Evolutionary conservation across 305 asterid genomes (phyloP), one percentile per base, ranked within the genome.

Genomic region (Fraxinus baroniana): DNA sequence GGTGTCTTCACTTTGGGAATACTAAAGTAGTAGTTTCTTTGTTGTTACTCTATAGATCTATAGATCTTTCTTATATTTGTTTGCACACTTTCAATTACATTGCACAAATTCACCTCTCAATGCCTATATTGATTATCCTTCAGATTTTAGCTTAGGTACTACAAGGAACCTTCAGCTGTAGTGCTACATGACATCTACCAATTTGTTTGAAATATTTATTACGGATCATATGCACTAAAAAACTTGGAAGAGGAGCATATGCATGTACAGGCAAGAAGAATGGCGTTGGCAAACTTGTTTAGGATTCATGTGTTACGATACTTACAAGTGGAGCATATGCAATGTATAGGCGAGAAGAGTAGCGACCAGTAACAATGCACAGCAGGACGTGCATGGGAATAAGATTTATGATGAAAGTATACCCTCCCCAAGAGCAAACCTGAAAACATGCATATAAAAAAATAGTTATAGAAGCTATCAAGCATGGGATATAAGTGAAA

Each of bases 351-450:
- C 98, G 94, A 77, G 98, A 80, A 80, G 99, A 94, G 86, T 93
- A 96, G 82, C 97, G 98, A 64, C 98, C 99, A 87, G 97, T 93
- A 79, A 94, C 93, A 62, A 96, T 96, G 92, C 98, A 96, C 76
- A 93, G 91, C 82, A 96, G 93, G 85, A 92, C 98, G 83, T 96
- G 99, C 98, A 96, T 96, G 64, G 99, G 99, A 84, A 97, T 97
- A 80, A 97, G 98, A 89, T 97, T 97, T 82, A 97, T 97, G 78
- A 94, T 97, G 87, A 97, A 97, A 81, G 99, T 97, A 86, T 97
- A 97, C 75, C 99, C 99, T 92, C 99, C 98, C 99, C 99, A 97
- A 66, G 99, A 97, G 94, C 98, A 94, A 87, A 97, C 99, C 98
- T 96, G 87, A 84, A 81, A 86, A 80, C 64, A 82, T 28, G 74